Evolutionary conservation across 2,329 filamentous ascomycete genomes (phyloP).

Genomic region (Exophiala spinifera): DNA sequence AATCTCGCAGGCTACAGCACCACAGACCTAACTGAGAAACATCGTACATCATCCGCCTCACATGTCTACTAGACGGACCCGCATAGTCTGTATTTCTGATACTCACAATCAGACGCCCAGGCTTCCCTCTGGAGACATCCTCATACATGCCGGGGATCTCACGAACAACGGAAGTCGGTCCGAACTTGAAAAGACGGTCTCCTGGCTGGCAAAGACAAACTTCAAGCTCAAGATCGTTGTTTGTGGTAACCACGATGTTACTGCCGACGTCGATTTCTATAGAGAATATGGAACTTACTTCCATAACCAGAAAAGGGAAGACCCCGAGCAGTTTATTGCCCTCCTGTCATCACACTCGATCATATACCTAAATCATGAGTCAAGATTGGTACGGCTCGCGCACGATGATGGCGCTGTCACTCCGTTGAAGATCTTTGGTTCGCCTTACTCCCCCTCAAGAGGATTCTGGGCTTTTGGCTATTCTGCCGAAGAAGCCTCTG

Average conservation of each 20-base stretch:
- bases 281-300: constrained; percentile 40
- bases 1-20: background rate
- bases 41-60: background rate
- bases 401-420: constrained; percentile 47
- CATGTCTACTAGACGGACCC: constrained; percentile 19
- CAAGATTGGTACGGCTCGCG: constrained; percentile 44
- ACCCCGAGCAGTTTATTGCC: constrained; percentile 43
- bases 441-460: constrained; percentile 50
- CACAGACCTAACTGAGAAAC: background rate
- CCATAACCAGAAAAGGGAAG: constrained; percentile 46
- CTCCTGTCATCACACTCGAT: constrained; percentile 46
- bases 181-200: constrained; percentile 40
- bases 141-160: constrained; percentile 52
- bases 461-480: constrained; percentile 58
- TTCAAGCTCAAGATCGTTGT: constrained; percentile 47
- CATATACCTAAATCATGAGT: constrained; percentile 52
- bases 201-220: constrained; percentile 43
- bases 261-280: constrained; percentile 40
- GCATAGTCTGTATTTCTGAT: constrained; percentile 46
- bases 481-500: constrained; percentile 37
- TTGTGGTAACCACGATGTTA: constrained; percentile 48
- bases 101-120: constrained; percentile 41
- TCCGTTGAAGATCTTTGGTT: constrained; percentile 56
- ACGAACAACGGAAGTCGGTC: constrained; percentile 44
- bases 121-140: constrained; percentile 44